These are phyloP conservation scores for Tilletia setariae DNA, from an alignment of 1,284 basidiomycete genomes.

Conservation along the genomic window DNA sequence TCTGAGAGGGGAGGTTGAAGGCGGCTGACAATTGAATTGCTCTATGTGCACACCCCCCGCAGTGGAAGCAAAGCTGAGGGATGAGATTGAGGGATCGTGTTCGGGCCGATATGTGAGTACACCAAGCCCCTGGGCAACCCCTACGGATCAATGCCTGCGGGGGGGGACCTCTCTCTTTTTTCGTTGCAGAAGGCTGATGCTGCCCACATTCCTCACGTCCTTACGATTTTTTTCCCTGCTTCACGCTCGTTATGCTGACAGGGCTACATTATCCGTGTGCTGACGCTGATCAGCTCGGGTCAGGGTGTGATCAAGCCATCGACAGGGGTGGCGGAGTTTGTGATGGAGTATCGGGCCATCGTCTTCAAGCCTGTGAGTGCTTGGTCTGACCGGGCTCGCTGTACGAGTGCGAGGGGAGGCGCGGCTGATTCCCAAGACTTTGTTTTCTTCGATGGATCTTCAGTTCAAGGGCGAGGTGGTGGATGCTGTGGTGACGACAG, in stretches of 20 bases:
- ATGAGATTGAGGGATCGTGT: constrained; percentile 96
- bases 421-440: too few species aligned
- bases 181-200: too few species aligned
- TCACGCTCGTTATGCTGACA: too few species aligned
- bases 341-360: constrained; percentile 48
- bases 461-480: constrained; percentile 99
- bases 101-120: constrained; percentile 76
- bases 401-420: too few species aligned
- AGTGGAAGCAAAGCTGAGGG: constrained; percentile 82
- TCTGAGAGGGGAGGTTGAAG: not conserved
- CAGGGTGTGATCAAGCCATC: constrained; percentile 75
- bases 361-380: constrained; percentile 46
- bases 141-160: too few species aligned
- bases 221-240: too few species aligned
- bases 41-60: not conserved
- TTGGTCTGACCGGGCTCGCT: not conserved
- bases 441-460: constrained; percentile 76
- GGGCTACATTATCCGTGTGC: constrained; percentile 88
- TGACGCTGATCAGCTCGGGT: constrained; percentile 59
- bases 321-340: constrained; percentile 87
- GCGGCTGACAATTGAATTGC: not conserved
- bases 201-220: too few species aligned
- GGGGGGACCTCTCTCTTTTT: too few species aligned
- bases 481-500: constrained; percentile 90
- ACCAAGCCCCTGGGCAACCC: too few species aligned